Evolutionary conservation across 768 basidiomycete genomes (phyloP), one percentile per base, ranked within the genome.

Genomic region (Rhodosporidiobolus sp.): DNA sequence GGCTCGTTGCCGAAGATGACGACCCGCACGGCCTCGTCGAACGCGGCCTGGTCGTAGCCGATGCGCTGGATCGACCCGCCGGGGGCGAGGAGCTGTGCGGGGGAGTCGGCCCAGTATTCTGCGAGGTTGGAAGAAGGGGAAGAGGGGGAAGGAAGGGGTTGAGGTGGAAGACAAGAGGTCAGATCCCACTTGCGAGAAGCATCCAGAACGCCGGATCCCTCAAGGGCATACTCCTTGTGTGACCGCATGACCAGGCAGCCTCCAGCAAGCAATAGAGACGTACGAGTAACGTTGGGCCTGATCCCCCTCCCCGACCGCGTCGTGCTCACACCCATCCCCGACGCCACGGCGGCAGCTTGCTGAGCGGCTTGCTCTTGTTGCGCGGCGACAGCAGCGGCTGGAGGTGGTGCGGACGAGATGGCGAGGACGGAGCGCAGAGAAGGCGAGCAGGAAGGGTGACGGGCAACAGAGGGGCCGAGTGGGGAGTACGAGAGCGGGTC

Each of bases 101-200:
- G 22, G 3, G 67, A 65, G 63, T 73, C 72, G 49, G 54, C 67
- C 72, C 72, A 73, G 67, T 61, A 69, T 32, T 73, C 72, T 73
- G 67, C 22, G 55, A 6, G 11, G 46, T 10, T 8, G 46, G 17
- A 48, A 48, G 20, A 9, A 22, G 46, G 19, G 14, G 46, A 48
- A 22, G 46, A 19, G 19, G 19, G 46, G 46, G 46, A 5, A 48
- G 20, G 17, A 48, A 48, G 19, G 46, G 46, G 46, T 48, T 17
- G n/a, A n/a, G n/a, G n/a, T n/a, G n/a, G n/a, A n/a, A n/a, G n/a
- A n/a, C n/a, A n/a, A n/a, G n/a, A 48, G 46, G 9, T 17, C 20
- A 4, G 46, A 17, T 48, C 5, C 46, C 17, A 48, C 10, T 19
- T 4, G 54, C 6, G n/a, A 30, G 19, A 34, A 8, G 28, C 53